Evolutionary conservation across 2,329 filamentous ascomycete genomes (phyloP).

Genomic region (Chaetomiaceae sp.): DNA sequence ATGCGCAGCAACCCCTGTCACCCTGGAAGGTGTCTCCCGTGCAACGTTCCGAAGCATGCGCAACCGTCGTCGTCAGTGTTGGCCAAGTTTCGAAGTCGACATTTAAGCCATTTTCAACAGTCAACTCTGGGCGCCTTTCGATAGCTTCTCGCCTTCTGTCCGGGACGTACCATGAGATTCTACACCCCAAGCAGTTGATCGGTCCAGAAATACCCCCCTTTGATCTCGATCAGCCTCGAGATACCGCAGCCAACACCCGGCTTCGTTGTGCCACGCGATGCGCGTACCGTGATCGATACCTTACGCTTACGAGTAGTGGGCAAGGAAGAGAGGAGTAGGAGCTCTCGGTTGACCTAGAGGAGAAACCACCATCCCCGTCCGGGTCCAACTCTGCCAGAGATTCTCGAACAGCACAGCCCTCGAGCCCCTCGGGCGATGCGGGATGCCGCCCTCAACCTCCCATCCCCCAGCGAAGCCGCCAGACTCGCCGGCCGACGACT

Average conservation of each 20-base stretch:
- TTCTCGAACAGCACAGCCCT: background rate
- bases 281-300: slow-evolving; percentile 3
- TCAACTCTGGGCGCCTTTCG: background rate
- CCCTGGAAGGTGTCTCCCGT: background rate
- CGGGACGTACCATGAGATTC: too few relatives aligned
- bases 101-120: background rate
- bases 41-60: background rate
- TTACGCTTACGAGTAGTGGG: background rate
- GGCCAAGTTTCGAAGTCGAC: background rate
- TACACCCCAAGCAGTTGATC: too few relatives aligned
- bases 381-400: too few relatives aligned
- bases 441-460: slow-evolving; percentile 52
- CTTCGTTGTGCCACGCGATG: background rate
- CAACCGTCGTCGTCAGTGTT: background rate
- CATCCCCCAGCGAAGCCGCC: slow-evolving; percentile 56
- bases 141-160: too few relatives aligned
- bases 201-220: too few relatives aligned
- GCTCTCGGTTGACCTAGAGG: background rate
- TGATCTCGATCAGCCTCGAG: background rate
- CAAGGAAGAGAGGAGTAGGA: background rate
- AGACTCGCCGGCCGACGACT: slow-evolving; percentile 63
- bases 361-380: background rate
- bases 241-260: background rate
- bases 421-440: slow-evolving; percentile 7
- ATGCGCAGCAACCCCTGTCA: slow-evolving; percentile 5